Evolutionary conservation across 148 eudicot genomes (phyloP).

Genomic region (Diospyros kaki): DNA sequence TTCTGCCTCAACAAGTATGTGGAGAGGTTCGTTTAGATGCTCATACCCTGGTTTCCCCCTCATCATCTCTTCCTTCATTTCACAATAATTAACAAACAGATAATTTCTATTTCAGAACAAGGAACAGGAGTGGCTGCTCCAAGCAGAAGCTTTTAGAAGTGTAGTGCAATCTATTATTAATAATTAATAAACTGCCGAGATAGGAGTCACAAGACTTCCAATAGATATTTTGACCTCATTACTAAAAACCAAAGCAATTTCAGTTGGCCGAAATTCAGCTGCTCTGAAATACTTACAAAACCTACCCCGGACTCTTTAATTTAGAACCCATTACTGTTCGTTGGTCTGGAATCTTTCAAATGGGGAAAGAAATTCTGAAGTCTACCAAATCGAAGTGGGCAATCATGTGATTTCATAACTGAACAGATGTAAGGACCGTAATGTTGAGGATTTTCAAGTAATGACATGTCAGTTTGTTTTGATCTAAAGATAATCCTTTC

Average conservation of each 20-base stretch:
- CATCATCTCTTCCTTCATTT: slow-evolving; percentile 90
- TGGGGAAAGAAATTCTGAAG: not conserved
- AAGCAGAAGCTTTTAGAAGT: too few species aligned
- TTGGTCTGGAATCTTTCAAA: not conserved
- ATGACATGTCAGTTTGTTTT: too few species aligned
- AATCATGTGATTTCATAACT: not conserved
- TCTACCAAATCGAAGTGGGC: too few species aligned
- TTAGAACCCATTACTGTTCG: not conserved
- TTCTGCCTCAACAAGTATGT: slow-evolving; percentile 92
- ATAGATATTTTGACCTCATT: not conserved
- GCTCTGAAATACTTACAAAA: not conserved
- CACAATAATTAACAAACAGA: not conserved
- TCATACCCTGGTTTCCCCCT: slow-evolving; percentile 96
- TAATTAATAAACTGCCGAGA: not conserved
- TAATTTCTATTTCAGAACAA: slow-evolving; percentile 2
- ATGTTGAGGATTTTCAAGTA: too few species aligned
- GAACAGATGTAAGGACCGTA: too few species aligned
- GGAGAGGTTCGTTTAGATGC: slow-evolving; percentile 97
- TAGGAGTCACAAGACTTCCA: too few species aligned
- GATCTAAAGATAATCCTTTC: too few species aligned
- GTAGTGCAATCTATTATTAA: too few species aligned
- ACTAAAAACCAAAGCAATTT: not conserved
- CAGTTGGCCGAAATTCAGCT: too few species aligned
- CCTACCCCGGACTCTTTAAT: not conserved
- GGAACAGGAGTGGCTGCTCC: not conserved